These are phyloP conservation scores for Hyphopichia pseudoburtonii DNA, from an alignment of 1,139 yeast species.

Conservation along the genomic window DNA sequence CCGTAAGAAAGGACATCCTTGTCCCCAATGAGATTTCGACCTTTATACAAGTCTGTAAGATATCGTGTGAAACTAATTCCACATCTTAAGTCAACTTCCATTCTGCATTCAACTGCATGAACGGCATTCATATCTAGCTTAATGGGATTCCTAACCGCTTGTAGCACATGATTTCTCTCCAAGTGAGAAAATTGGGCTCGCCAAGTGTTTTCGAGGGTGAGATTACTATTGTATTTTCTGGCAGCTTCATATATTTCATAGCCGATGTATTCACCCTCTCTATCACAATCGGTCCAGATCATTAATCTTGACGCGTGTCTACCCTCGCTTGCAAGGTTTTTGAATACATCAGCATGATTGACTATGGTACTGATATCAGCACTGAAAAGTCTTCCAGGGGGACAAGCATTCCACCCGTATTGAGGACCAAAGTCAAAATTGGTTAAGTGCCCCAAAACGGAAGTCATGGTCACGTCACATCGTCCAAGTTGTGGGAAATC, in stretches of 20 bases:
- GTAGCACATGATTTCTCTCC: slow-evolving; percentile 68
- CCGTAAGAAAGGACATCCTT: slow-evolving; percentile 67
- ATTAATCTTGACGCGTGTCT: slow-evolving; percentile 59
- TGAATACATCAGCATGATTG: slow-evolving; percentile 50
- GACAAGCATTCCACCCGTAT: slow-evolving; percentile 68
- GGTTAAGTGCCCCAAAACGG: slow-evolving; percentile 84
- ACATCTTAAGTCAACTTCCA: slow-evolving; percentile 83
- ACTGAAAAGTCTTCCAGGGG: slow-evolving; percentile 63
- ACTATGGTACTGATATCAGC: slow-evolving; percentile 58
- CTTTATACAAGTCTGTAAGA: slow-evolving; percentile 52
- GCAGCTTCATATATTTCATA: slow-evolving; percentile 79
- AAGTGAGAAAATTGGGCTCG: slow-evolving; percentile 88
- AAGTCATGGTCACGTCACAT: slow-evolving; percentile 86
- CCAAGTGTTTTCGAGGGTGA: slow-evolving; percentile 50
- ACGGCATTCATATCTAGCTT: slow-evolving; percentile 68
- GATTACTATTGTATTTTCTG: slow-evolving; percentile 45
- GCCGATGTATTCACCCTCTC: slow-evolving; percentile 97
- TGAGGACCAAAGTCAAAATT: slow-evolving; percentile 63
- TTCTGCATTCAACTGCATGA: slow-evolving; percentile 81
- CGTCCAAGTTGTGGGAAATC: slow-evolving; percentile 58
- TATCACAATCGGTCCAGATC: slow-evolving; percentile 99
- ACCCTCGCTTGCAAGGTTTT: slow-evolving; percentile 73
- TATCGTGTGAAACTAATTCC: slow-evolving; percentile 90
- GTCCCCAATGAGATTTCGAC: slow-evolving; percentile 19
- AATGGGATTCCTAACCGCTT: slow-evolving; percentile 73